These are phyloP conservation scores for Trichoderma sp. DNA, from an alignment of 2,329 filamentous ascomycete genomes.

Conservation along the genomic window DNA sequence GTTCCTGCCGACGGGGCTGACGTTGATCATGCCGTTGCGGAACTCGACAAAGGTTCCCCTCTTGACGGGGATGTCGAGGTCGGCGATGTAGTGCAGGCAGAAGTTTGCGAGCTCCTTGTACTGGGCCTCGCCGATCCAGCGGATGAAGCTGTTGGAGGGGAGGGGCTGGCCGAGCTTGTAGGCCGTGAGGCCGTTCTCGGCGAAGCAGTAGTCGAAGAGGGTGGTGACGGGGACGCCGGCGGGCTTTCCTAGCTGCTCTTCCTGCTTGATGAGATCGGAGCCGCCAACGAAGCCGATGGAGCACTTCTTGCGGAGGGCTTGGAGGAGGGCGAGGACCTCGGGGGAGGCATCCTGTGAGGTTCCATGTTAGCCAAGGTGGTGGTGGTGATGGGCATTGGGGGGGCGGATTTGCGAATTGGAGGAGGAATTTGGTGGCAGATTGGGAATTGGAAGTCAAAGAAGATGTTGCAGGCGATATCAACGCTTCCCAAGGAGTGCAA, in stretches of 20 bases:
- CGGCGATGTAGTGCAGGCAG: constrained; percentile 78
- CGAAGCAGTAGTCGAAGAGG: constrained; percentile 97
- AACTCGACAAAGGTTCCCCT: constrained; percentile 84
- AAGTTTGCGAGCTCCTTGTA: constrained; percentile 78
- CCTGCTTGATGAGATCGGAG: constrained; percentile 88
- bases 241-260: constrained; percentile 81
- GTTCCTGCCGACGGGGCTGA: constrained; percentile 82
- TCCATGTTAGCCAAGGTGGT: not conserved
- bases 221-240: constrained; percentile 66
- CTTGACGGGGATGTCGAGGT: constrained; percentile 81
- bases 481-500: not conserved
- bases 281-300: constrained; percentile 92
- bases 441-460: not conserved
- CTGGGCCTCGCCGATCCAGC: constrained; percentile 79
- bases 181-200: constrained; percentile 93
- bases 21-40: constrained; percentile 88
- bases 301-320: constrained; percentile 77
- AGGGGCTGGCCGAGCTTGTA: constrained; percentile 78
- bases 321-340: constrained; percentile 80
- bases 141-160: constrained; percentile 81
- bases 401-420: not conserved
- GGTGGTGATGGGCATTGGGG: not conserved
- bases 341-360: constrained; percentile 60
- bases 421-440: not conserved
- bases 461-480: not conserved